A percentile compares a stretch with the other conserved stretches of the same genome.
Evolutionary conservation across 768 basidiomycete genomes (phyloP).

Genomic region (Udeniomyces megalosporus): DNA sequence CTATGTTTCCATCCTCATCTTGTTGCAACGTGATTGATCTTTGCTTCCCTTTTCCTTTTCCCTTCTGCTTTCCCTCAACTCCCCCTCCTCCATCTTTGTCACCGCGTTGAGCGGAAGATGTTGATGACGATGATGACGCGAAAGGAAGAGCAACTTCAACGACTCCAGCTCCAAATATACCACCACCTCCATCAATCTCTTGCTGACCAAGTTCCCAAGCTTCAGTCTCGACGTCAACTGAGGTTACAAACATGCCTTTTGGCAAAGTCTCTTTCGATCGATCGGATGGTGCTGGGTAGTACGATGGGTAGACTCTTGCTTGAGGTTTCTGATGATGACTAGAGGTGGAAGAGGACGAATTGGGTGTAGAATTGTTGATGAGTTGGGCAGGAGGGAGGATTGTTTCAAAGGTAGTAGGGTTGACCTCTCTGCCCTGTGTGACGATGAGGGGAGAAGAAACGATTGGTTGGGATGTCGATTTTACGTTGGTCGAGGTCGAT

Average conservation of each 20-base stretch:
- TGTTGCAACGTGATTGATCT: not conserved
- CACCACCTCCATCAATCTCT: not conserved
- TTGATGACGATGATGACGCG: too few species aligned
- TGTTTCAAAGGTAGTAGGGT: not conserved
- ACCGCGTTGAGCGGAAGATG: too few species aligned
- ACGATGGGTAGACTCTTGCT: not conserved
- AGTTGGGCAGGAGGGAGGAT: not conserved
- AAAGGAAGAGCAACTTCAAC: not conserved
- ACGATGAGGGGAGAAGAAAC: too few species aligned
- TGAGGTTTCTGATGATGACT: not conserved
- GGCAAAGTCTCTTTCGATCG: not conserved
- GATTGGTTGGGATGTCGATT: too few species aligned
- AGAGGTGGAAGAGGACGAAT: not conserved
- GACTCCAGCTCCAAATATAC: too few species aligned
- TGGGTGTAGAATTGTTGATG: too few species aligned
- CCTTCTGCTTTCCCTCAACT: not conserved
- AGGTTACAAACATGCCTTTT: conserved; percentile 8
- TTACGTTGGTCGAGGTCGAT: too few species aligned
- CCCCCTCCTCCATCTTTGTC: not conserved
- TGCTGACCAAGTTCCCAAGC: conserved; percentile 5
- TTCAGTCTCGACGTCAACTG: conserved; percentile 6
- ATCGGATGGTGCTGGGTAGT: not conserved
- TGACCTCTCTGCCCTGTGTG: too few species aligned
- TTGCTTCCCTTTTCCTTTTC: not conserved
- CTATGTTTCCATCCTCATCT: not conserved